Evolutionary conservation across 805 yeast genomes (phyloP).

Genomic region (Soucietia sequanensis): DNA sequence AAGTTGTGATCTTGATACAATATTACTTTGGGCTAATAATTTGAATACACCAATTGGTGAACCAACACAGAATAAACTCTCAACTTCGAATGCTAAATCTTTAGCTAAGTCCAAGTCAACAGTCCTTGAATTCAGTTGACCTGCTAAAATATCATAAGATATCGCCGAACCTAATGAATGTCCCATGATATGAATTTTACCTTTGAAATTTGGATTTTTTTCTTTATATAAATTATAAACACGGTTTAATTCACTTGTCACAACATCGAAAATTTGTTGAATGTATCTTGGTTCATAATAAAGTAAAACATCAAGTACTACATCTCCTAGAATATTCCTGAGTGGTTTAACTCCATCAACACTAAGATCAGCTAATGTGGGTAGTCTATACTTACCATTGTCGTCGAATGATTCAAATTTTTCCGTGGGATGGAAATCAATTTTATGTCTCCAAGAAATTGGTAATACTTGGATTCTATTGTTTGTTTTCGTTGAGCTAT

Average conservation of each 20-base stretch:
- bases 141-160: slow-evolving; percentile 67
- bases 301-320: slow-evolving; percentile 76
- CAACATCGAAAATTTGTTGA: slow-evolving; percentile 59
- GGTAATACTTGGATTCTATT: slow-evolving; percentile 83
- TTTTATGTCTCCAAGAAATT: slow-evolving; percentile 84
- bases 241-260: slow-evolving; percentile 60
- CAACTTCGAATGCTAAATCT: slow-evolving; percentile 67
- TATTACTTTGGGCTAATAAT: slow-evolving; percentile 61
- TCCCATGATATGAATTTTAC: slow-evolving; percentile 79
- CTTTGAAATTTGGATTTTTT: slow-evolving; percentile 71
- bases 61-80: slow-evolving; percentile 77
- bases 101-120: slow-evolving; percentile 25
- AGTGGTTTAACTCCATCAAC: slow-evolving; percentile 75
- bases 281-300: slow-evolving; percentile 73
- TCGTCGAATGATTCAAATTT: slow-evolving; percentile 33
- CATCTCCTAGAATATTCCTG: slow-evolving; percentile 81
- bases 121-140: slow-evolving; percentile 33
- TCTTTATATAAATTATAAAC: slow-evolving; percentile 58
- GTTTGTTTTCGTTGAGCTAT: slow-evolving; percentile 26
- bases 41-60: slow-evolving; percentile 90
- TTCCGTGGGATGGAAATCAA: slow-evolving; percentile 56
- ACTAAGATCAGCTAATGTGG: slow-evolving; percentile 69
- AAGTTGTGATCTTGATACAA: slow-evolving; percentile 41
- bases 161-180: slow-evolving; percentile 93
- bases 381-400: slow-evolving; percentile 46